Base-by-base conservation (phyloP, 2,329 filamentous ascomycete genomes). In the Podosphaera fusca region DNA sequence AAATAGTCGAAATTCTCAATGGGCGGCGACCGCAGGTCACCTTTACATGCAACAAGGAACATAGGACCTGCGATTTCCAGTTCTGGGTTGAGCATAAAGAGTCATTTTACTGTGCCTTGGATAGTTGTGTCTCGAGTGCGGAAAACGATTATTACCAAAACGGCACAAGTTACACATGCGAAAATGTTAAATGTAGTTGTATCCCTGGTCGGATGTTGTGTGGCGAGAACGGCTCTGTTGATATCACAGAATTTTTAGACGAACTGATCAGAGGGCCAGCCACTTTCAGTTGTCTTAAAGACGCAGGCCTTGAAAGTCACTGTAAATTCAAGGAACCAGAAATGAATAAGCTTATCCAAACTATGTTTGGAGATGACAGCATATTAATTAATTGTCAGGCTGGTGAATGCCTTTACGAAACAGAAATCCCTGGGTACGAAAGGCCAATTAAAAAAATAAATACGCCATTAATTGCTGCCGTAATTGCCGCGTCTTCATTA, bases 61-160 rank as follows among this genome's bases (percentile, higher is more conserved):
- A 80, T 3, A 74, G 78, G 29, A 80, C 84, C 29, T 98, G 92
- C 67, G 92, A 95, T 67, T 98, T 98, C 64, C 92, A 98, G 70
- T 98, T 98, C 71, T 98, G 92, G 90, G 87, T 98, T 53, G 89
- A 94, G 64, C 79, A 90, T 63, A 75, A 79, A 61, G 92, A 98
- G 71, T 96, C 92, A 1, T 98, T 98, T 74, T 98, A 94, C 70
- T 98, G 94, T 72, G 82, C 84, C 60, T 74, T 98, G 58, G 80
- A 87, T 65, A 83, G 82, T 14, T 98, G 92, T 72, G 71, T 78
- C 14, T 92, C 86, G 64, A 76, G 71, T 55, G 80, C 84, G 67
- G 77, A 85, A 58, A 82, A 82, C 59, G 76, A 79, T 57, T 77
- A 82, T 38, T 73, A 78, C 56, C 78, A 79, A 64, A 98, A 98